A percentile compares a stretch with the other conserved stretches of the same genome.
Conservation (phyloP, 2,329 filamentous ascomycete genomes). For the Botrytis elliptica region DNA sequence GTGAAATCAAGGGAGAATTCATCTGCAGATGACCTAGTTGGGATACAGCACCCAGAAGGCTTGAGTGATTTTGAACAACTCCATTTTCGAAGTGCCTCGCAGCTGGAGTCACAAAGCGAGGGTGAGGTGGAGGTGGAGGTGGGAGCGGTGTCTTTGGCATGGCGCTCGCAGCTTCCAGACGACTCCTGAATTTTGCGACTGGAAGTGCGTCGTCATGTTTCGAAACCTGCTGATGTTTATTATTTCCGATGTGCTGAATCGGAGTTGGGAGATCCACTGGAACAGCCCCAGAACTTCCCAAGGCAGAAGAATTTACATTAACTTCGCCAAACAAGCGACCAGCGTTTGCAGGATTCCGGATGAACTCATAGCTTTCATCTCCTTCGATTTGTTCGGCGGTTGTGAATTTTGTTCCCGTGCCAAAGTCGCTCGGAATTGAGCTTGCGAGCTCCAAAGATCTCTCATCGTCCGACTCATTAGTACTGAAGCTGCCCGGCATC, state of each 20-base stretch:
- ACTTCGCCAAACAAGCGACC: slow-evolving; percentile 39
- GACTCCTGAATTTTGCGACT: not conserved
- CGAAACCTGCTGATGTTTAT: slow-evolving; percentile 4
- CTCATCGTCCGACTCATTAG: slow-evolving; percentile 21
- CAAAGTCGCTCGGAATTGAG: slow-evolving; percentile 21
- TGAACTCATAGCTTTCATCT: slow-evolving; percentile 28
- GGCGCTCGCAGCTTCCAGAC: slow-evolving; percentile 2
- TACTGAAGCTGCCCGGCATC: slow-evolving; percentile 36
- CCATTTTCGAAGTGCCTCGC: slow-evolving; percentile 20
- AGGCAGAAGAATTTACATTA: slow-evolving; percentile 32
- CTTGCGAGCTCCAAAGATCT: slow-evolving; percentile 24
- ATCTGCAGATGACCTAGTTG: slow-evolving; percentile 38
- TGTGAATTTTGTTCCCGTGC: slow-evolving; percentile 15
- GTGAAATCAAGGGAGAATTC: slow-evolving; percentile 36
- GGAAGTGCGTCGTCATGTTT: slow-evolving; percentile 19
- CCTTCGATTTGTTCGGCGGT: not conserved
- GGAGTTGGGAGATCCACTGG: slow-evolving; percentile 36
- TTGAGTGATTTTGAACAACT: slow-evolving; percentile 28
- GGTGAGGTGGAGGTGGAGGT: slow-evolving; percentile 26
- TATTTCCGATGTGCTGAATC: slow-evolving; percentile 16
- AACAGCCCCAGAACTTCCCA: slow-evolving; percentile 38
- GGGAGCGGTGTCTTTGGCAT: slow-evolving; percentile 20
- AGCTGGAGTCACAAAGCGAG: slow-evolving; percentile 1
- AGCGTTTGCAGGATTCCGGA: slow-evolving; percentile 21
- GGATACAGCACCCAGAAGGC: slow-evolving; percentile 39